A percentile compares a stretch with the other conserved stretches of the same genome.
Conservation (phyloP, 1,284 basidiomycete genomes). For the Melampsora americana region DNA sequence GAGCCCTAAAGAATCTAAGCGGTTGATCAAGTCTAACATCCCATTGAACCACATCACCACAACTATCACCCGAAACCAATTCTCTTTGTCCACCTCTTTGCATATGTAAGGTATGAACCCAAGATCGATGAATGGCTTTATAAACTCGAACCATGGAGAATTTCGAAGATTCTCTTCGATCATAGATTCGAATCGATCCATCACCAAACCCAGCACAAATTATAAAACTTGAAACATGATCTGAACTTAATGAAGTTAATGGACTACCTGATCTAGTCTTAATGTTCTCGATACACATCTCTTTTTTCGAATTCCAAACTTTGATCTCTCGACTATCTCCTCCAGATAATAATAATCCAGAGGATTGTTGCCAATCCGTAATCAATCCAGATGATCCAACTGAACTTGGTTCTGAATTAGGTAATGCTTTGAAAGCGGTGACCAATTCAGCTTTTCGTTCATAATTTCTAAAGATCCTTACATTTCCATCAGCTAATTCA, state of each 20-base stretch:
- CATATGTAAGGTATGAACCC: constrained; percentile 87
- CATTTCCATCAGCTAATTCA: constrained; percentile 34
- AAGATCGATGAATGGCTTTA: constrained; percentile 70
- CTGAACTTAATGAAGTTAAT: constrained; percentile 78
- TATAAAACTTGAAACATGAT: constrained; percentile 71
- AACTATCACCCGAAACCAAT: constrained; percentile 84
- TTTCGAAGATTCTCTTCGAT: constrained; percentile 79
- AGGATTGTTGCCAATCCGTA: constrained; percentile 88
- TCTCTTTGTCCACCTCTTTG: constrained; percentile 71
- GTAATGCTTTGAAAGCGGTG: constrained; percentile 35
- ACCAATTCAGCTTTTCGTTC: constrained; percentile 21
- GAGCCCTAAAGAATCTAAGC: constrained; percentile 65
- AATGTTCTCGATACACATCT: constrained; percentile 78
- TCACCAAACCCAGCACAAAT: constrained; percentile 92
- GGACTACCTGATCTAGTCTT: constrained; percentile 86
- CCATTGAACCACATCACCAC: constrained; percentile 88
- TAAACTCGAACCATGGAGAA: constrained; percentile 80
- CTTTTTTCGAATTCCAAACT: constrained; percentile 92
- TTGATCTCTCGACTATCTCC: constrained; percentile 87
- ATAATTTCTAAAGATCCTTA: constrained; percentile 39
- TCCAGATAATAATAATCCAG: constrained; percentile 78
- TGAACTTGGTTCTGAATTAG: constrained; percentile 38
- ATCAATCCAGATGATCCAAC: constrained; percentile 58
- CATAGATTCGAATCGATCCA: constrained; percentile 84
- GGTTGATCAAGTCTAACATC: constrained; percentile 75